Evolutionary conservation across 306 rosid genomes (phyloP).

Genomic region (Arachis stenosperma): DNA sequence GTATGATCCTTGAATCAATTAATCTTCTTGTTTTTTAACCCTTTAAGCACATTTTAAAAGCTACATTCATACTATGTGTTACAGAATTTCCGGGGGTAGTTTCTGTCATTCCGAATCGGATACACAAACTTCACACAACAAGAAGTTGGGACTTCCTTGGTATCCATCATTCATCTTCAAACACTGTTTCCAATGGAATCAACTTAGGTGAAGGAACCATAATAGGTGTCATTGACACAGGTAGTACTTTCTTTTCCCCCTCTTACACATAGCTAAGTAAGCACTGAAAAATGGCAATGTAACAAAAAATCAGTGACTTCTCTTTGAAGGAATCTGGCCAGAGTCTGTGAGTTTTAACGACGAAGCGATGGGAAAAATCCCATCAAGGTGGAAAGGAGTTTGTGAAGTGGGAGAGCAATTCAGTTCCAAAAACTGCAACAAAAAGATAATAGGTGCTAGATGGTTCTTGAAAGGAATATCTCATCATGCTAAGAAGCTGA

Average conservation of each 20-base stretch:
- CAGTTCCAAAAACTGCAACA: constrained; percentile 66
- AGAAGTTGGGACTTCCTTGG: constrained; percentile 92
- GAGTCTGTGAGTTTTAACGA: constrained; percentile 73
- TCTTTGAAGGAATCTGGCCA: constrained; percentile 79
- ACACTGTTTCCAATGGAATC: constrained; percentile 38
- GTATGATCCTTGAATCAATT: constrained; percentile 41
- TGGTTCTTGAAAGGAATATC: constrained; percentile 62
- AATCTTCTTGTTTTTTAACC: not conserved
- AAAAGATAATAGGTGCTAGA: constrained; percentile 77
- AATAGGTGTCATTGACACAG: constrained; percentile 80
- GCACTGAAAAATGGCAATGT: constrained; percentile 20
- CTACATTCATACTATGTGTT: constrained; percentile 34
- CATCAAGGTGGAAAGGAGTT: constrained; percentile 74
- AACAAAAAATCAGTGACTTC: constrained; percentile 30
- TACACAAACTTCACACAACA: constrained; percentile 77
- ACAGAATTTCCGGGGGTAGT: constrained; percentile 69
- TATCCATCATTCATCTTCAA: constrained; percentile 45
- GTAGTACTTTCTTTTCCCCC: constrained; percentile 37
- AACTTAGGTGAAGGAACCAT: constrained; percentile 69
- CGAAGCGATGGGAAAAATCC: constrained; percentile 63
- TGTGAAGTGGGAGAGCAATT: constrained; percentile 74
- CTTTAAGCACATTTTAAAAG: constrained; percentile 39
- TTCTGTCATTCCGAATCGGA: constrained; percentile 66
- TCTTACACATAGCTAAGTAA: constrained; percentile 9
- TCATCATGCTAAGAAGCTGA: constrained; percentile 33